phyloP scores from a whole-genome alignment of 768 basidiomycete species.

The Suillus sp. region DNA sequence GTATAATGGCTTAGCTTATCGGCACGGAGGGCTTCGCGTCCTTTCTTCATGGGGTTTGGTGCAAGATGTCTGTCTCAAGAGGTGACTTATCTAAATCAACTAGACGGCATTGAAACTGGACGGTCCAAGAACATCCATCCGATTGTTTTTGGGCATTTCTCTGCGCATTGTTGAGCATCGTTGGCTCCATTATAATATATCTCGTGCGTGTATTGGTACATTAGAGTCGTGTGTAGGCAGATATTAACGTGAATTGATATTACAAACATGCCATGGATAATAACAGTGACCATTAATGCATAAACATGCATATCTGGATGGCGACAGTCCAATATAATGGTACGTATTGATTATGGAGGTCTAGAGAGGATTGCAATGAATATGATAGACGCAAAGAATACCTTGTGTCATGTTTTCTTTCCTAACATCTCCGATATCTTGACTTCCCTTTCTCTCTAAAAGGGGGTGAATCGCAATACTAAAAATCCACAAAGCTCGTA shows the following conservation, averaged over 20 bases:
- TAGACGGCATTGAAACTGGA: background rate
- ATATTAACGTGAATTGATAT: background rate
- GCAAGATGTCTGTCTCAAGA: background rate
- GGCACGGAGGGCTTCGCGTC: background rate
- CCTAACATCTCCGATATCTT: conserved; percentile 44
- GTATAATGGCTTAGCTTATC: background rate
- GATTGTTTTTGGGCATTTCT: background rate
- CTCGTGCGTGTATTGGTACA: conserved; percentile 1
- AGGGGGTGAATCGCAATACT: background rate
- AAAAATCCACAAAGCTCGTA: conserved; percentile 14
- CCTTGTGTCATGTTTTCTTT: conserved; percentile 5
- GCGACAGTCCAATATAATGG: background rate
- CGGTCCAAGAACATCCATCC: background rate
- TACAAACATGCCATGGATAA: background rate
- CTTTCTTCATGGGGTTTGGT: background rate
- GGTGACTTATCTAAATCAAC: background rate
- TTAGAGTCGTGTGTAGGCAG: background rate
- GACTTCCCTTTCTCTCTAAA: conserved; percentile 55
- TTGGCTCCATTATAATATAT: background rate
- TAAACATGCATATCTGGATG: background rate
- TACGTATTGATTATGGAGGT: background rate
- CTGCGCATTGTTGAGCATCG: background rate
- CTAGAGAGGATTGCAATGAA: background rate
- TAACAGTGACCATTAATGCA: background rate
- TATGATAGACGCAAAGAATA: background rate